A percentile compares a stretch with the other conserved stretches of the same genome.
Conservation (phyloP, 2,329 filamentous ascomycete species). For the Aspergillus costaricaensis region DNA sequence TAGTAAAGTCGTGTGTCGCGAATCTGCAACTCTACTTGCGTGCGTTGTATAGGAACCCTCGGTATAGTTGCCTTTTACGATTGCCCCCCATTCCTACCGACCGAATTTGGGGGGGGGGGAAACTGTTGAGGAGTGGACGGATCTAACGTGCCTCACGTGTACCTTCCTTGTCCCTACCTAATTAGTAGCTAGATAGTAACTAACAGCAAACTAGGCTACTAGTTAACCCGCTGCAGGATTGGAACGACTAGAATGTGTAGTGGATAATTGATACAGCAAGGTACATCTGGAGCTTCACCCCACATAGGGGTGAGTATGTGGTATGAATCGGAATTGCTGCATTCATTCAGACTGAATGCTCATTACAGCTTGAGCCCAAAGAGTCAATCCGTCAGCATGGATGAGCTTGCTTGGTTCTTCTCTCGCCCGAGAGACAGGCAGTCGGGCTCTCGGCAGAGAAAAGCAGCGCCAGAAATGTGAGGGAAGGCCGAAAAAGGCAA, state of each 20-base stretch:
- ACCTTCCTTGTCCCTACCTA: neutral
- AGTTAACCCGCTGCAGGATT: no score
- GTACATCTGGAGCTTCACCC: neutral
- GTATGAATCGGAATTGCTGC: neutral
- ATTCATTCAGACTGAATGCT: neutral
- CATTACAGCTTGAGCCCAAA: neutral
- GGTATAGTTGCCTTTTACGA: slow-evolving; percentile 1
- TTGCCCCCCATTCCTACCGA: neutral
- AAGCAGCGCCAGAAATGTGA: neutral
- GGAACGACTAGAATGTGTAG: neutral
- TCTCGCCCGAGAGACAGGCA: slow-evolving; percentile 17
- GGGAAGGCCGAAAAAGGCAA: neutral
- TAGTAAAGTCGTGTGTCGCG: neutral
- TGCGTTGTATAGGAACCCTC: neutral
- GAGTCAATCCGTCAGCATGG: no score
- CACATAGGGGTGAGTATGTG: neutral
- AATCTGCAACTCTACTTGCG: neutral
- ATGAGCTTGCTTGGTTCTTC: no score
- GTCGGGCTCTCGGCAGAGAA: slow-evolving; percentile 12
- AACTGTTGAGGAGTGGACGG: neutral
- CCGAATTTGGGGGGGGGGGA: neutral
- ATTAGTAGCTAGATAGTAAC: neutral
- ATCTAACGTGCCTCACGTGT: neutral
- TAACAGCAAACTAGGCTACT: neutral
- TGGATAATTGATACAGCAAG: neutral